Percentiles rank a stretch among this genome's conserved stretches.
phyloP scores from a whole-genome alignment of 768 basidiomycete species.

The Auricularia sp. region DNA sequence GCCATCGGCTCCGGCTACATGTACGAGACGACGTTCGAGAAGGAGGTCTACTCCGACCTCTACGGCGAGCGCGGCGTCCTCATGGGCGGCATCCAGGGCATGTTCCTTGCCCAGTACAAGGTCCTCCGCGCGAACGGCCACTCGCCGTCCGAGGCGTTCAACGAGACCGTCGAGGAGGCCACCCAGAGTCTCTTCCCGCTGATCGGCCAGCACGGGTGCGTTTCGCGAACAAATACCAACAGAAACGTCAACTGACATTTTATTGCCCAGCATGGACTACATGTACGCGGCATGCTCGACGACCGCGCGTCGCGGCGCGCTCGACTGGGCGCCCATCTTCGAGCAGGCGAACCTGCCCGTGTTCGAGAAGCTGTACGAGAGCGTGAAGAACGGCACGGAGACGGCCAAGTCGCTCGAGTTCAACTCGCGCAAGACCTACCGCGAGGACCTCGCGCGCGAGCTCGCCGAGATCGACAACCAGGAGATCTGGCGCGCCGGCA shows the following conservation, averaged over 20 bases:
- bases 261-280: slow-evolving; percentile 50
- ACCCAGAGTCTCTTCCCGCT: slow-evolving; percentile 96
- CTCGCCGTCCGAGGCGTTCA: slow-evolving; percentile 96
- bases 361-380: slow-evolving; percentile 91
- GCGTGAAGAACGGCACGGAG: slow-evolving; percentile 91
- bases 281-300: slow-evolving; percentile 99
- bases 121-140: slow-evolving; percentile 94
- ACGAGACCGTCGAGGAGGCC: slow-evolving; percentile 99
- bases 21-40: slow-evolving; percentile 99
- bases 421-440: slow-evolving; percentile 87
- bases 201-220: slow-evolving; percentile 87
- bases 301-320: slow-evolving; percentile 95
- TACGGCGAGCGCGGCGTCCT: slow-evolving; percentile 99
- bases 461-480: slow-evolving; percentile 92
- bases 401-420: slow-evolving; percentile 95
- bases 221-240: too few species aligned
- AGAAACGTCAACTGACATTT: background rate
- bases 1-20: slow-evolving; percentile 93
- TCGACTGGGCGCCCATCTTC: slow-evolving; percentile 97
- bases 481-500: slow-evolving; percentile 97
- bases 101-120: slow-evolving; percentile 99
- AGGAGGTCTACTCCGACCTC: slow-evolving; percentile 98
- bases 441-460: slow-evolving; percentile 85
- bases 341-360: slow-evolving; percentile 90
- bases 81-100: slow-evolving; percentile 97